These are phyloP conservation scores for Massariosphaeria phaeospora DNA, from an alignment of 495 filamentous ascomycete species.

Conservation along the genomic window DNA sequence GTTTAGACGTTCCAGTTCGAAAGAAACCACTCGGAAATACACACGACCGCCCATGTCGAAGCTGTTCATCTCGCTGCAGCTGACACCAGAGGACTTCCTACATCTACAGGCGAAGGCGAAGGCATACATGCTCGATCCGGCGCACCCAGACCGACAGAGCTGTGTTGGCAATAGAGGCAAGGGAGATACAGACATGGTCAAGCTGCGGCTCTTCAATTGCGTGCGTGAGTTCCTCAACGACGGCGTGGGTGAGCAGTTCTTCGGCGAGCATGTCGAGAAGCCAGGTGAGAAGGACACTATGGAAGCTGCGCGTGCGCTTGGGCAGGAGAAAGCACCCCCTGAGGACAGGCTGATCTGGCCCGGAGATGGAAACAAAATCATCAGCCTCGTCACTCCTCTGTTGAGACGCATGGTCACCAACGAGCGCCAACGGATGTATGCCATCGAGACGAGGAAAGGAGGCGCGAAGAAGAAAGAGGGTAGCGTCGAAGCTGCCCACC, in stretches of 20 bases:
- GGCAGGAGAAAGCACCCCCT: constrained; percentile 10
- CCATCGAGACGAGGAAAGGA: constrained; percentile 54
- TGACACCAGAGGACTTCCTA: constrained; percentile 55
- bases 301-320: constrained; percentile 18
- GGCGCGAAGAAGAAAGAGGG: constrained; percentile 45
- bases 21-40: constrained; percentile 50
- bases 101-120: constrained; percentile 58
- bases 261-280: constrained; percentile 44
- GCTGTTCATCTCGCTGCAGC: constrained; percentile 53
- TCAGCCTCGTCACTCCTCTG: constrained; percentile 54
- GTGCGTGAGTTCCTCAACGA: constrained; percentile 55
- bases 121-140: constrained; percentile 55
- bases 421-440: constrained; percentile 59
- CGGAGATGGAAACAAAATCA: constrained; percentile 49
- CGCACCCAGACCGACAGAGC: constrained; percentile 53
- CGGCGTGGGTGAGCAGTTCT: constrained; percentile 55
- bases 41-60: constrained; percentile 61
- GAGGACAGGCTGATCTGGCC: constrained; percentile 53
- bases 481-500: constrained; percentile 21
- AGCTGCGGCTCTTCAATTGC: constrained; percentile 55
- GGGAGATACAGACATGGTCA: constrained; percentile 58
- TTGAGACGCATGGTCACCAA: constrained; percentile 61
- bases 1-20: constrained; percentile 52
- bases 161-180: constrained; percentile 58
- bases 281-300: constrained; percentile 17